Percentiles rank a stretch among this genome's conserved stretches.
Evolutionary conservation across 768 basidiomycete genomes (phyloP).

Genomic region (Hemileccinum rubropunctum): DNA sequence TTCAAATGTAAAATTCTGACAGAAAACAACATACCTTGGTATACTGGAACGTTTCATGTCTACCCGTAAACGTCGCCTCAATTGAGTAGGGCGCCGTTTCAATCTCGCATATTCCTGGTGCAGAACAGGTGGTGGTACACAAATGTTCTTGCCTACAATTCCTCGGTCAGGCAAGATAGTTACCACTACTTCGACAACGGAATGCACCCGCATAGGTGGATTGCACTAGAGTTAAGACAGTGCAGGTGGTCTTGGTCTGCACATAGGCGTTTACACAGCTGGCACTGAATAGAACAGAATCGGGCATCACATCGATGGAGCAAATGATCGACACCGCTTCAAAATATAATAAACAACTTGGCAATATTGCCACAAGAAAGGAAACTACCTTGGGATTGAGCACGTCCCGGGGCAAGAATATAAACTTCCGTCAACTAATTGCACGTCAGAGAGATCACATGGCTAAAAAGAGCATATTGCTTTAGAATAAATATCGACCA

Average conservation of each 20-base stretch:
- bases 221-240: slow-evolving; percentile 35
- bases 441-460: slow-evolving; percentile 37
- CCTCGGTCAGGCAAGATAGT: neutral
- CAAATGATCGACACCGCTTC: slow-evolving; percentile 44
- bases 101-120: slow-evolving; percentile 55
- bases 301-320: slow-evolving; percentile 50
- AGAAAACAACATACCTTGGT: slow-evolving; percentile 46
- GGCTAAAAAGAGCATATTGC: slow-evolving; percentile 28
- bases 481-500: neutral
- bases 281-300: slow-evolving; percentile 52
- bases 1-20: neutral
- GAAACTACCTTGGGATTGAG: slow-evolving; percentile 37
- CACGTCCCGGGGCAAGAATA: slow-evolving; percentile 46
- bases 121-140: slow-evolving; percentile 42
- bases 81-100: slow-evolving; percentile 57
- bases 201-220: slow-evolving; percentile 58
- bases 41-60: slow-evolving; percentile 59
- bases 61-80: slow-evolving; percentile 59
- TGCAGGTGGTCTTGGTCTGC: slow-evolving; percentile 50
- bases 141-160: slow-evolving; percentile 48
- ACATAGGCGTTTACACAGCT: slow-evolving; percentile 56
- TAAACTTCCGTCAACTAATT: slow-evolving; percentile 24
- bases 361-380: neutral
- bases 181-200: neutral
- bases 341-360: neutral